Evolutionary conservation across 2,329 filamentous ascomycete species (phyloP).

Genomic region (Madurella mycetomatis): DNA sequence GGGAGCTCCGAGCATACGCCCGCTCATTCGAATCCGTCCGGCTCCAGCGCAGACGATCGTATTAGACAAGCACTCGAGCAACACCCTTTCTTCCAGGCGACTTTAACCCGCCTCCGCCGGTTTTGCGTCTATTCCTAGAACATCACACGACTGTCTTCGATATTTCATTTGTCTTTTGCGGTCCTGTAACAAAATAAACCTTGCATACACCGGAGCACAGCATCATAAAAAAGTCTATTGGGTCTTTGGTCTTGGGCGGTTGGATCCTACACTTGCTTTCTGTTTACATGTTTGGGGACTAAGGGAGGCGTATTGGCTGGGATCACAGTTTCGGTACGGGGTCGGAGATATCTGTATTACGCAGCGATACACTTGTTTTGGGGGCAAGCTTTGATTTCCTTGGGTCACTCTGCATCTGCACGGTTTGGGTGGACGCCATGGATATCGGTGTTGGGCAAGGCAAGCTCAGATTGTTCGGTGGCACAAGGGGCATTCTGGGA

Average conservation of each 20-base stretch:
- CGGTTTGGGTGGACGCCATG: slow-evolving; percentile 3
- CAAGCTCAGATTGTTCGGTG: slow-evolving; percentile 16
- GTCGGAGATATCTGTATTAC: background rate
- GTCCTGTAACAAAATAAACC: slow-evolving; percentile 26
- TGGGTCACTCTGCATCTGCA: slow-evolving; percentile 6
- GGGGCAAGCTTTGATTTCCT: slow-evolving; percentile 11
- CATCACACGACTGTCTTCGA: slow-evolving; percentile 20
- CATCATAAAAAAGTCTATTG: slow-evolving; percentile 26
- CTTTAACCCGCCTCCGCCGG: slow-evolving; percentile 25
- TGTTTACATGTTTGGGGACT: background rate
- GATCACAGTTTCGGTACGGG: slow-evolving; percentile 2
- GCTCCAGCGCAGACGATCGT: slow-evolving; percentile 53
- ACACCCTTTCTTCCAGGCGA: slow-evolving; percentile 18
- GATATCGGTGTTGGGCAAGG: slow-evolving; percentile 13
- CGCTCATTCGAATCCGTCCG: slow-evolving; percentile 83
- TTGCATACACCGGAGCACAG: slow-evolving; percentile 29
- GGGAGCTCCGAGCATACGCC: slow-evolving; percentile 79
- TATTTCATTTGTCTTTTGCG: slow-evolving; percentile 22
- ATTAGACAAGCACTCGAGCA: slow-evolving; percentile 35
- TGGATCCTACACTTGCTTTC: slow-evolving; percentile 14
- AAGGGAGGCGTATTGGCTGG: slow-evolving; percentile 2
- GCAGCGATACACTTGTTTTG: background rate
- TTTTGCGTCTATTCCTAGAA: slow-evolving; percentile 18
- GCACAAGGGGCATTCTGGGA: background rate
- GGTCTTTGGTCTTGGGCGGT: slow-evolving; percentile 18